Percentiles rank a stretch among this genome's conserved stretches.
phyloP scores from a whole-genome alignment of 176 grass and related monocot genomes.

The Bromus sterilis region DNA sequence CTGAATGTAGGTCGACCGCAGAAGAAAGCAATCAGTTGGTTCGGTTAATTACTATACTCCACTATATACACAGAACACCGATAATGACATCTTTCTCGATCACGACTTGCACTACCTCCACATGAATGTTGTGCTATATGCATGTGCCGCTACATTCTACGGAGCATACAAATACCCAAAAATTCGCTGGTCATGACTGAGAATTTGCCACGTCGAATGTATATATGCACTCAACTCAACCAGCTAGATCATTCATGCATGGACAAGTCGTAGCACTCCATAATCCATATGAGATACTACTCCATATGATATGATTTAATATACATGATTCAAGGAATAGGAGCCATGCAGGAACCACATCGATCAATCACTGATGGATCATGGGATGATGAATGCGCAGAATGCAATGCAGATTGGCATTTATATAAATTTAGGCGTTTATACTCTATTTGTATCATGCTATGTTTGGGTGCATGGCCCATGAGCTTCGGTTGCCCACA shows the following conservation, averaged over 20 bases:
- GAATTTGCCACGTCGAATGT: neutral
- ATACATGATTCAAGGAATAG: no score
- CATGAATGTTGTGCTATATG: neutral
- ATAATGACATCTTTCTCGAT: neutral
- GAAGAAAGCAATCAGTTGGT: neutral
- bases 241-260: neutral
- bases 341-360: neutral
- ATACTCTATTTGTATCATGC: no score
- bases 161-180: neutral
- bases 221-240: neutral
- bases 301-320: neutral
- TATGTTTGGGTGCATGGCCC: neutral
- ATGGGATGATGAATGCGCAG: slow-evolving; percentile 6
- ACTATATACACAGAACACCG: neutral
- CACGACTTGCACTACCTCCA: neutral
- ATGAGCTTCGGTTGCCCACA: neutral
- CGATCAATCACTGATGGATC: neutral
- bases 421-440: no score
- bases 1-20: neutral
- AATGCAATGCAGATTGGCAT: slow-evolving; percentile 20
- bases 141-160: neutral
- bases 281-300: neutral
- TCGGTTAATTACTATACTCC: neutral
- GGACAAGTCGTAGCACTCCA: neutral
- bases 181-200: neutral